phyloP scores from a whole-genome alignment of 495 filamentous ascomycete genomes.

The Xylaria acuta region DNA sequence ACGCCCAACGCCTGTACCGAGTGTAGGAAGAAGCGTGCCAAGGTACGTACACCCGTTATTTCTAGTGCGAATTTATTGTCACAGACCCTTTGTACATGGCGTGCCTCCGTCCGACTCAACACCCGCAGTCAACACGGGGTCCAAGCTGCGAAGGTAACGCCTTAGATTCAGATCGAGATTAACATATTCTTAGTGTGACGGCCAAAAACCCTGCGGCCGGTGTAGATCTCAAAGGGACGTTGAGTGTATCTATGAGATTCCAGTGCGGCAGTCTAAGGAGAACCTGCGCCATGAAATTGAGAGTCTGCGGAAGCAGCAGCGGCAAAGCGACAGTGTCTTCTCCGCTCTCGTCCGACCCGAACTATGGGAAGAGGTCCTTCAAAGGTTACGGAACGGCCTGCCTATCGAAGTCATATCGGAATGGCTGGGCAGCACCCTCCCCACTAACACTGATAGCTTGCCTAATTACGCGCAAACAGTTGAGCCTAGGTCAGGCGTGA shows the following conservation, averaged over 20 bases:
- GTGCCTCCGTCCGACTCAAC: neutral
- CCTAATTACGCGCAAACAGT: slow-evolving; percentile 30
- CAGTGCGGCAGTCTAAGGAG: slow-evolving; percentile 62
- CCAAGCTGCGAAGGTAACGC: neutral
- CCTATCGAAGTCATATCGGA: slow-evolving; percentile 56
- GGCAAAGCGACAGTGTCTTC: slow-evolving; percentile 53
- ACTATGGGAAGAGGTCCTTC: slow-evolving; percentile 54
- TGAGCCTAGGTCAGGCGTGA: slow-evolving; percentile 33
- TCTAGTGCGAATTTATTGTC: neutral
- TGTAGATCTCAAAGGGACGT: slow-evolving; percentile 55
- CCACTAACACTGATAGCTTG: slow-evolving; percentile 27
- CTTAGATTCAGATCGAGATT: neutral
- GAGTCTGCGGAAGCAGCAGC: slow-evolving; percentile 52
- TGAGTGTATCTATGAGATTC: slow-evolving; percentile 60
- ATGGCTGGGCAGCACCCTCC: slow-evolving; percentile 47
- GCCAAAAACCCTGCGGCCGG: slow-evolving; percentile 57
- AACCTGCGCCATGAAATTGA: slow-evolving; percentile 60
- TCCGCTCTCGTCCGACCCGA: slow-evolving; percentile 52
- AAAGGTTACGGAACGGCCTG: slow-evolving; percentile 54
- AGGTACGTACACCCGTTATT: slow-evolving; percentile 43
- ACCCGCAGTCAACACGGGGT: neutral
- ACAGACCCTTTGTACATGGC: neutral
- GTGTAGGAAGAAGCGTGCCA: slow-evolving; percentile 64
- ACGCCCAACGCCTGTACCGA: slow-evolving; percentile 64
- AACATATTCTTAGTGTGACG: slow-evolving; percentile 52